Percentiles rank a stretch among this genome's conserved stretches.
These are phyloP conservation scores for Colletotrichum chlorophyti DNA, from an alignment of 2,329 filamentous ascomycete genomes.

Conservation along the genomic window DNA sequence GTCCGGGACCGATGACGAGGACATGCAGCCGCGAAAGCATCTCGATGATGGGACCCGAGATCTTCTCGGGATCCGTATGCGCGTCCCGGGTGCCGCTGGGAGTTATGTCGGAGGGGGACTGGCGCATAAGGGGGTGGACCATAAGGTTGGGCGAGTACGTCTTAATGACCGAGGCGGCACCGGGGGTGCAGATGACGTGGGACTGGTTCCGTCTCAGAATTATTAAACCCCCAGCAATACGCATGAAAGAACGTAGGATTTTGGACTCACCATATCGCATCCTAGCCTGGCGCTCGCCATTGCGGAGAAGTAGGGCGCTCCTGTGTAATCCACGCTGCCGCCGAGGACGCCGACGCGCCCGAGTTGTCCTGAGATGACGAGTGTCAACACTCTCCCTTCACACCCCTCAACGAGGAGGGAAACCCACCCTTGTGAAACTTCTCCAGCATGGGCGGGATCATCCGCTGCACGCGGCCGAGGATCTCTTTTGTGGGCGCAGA, in stretches of 20 bases:
- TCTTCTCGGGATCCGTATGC: constrained; percentile 62
- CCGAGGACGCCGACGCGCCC: constrained; percentile 93
- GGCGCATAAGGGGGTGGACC: constrained; percentile 96
- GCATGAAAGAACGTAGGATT: background rate
- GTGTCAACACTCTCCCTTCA: background rate
- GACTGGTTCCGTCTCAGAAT: constrained; percentile 59
- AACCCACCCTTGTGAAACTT: constrained; percentile 90
- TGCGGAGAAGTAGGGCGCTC: constrained; percentile 96
- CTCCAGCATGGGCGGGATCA: constrained; percentile 94
- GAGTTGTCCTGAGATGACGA: constrained; percentile 73
- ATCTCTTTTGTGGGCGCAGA: constrained; percentile 76
- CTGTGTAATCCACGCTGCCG: constrained; percentile 94
- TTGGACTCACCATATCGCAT: constrained; percentile 77
- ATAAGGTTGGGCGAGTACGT: constrained; percentile 97
- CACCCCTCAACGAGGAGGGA: background rate
- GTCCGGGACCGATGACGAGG: constrained; percentile 88
- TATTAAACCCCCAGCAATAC: no score
- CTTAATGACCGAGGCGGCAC: constrained; percentile 89
- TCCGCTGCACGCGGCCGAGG: constrained; percentile 81
- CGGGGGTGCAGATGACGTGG: constrained; percentile 94
- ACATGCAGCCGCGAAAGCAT: constrained; percentile 90
- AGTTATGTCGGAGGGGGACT: constrained; percentile 59
- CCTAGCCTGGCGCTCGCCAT: constrained; percentile 94
- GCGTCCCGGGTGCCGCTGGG: constrained; percentile 34
- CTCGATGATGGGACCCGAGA: constrained; percentile 74